Evolutionary conservation across 345 rosid genomes (phyloP), one percentile per base, ranked within the genome.

Genomic region (Rhodamnia argentea): DNA sequence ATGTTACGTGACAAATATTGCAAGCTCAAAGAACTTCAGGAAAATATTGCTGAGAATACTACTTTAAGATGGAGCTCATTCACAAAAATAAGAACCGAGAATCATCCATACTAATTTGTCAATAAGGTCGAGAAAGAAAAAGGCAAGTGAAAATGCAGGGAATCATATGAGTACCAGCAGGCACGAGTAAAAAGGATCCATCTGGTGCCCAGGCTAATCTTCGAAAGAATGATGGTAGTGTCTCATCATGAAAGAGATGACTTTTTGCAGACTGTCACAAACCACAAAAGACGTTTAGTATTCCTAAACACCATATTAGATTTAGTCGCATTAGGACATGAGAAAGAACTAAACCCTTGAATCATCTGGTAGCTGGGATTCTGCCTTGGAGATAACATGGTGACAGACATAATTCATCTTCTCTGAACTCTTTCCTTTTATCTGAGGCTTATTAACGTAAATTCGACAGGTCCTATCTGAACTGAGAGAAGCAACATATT

Each of bases 131-230:
- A 44, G 81, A 26, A 37, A 13, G 26, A 57, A 53, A 84, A 44
- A 42, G n/a, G 57, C 54, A 32, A 50, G 47, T 20, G 81, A 32
- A 4, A 57, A 23, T 57, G 60, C n/a, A 57, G 60, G 29, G 10
- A 20, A 52, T 58, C 24, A 83, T 82, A 60, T 58, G 5, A 87
- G 53, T 85, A 97, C 99, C 99, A 82, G 99, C 95, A 54, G 99
- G 99, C 85, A 88, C 93, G 87, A 97, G 95, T 90, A 97, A 91
- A 91, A 97, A 96, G 5, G 98, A 95, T 75, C 99, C 99, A 94
- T 96, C 99, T 89, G 98, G 99, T 70, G 99, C 96, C 99, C 99
- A 97, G 32, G 99, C 95, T 87, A 97, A 90, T 95, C 99, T 94
- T 89, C 99, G 91, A 88, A 97, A 97, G 93, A 97, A 96, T 84